phyloP scores from a whole-genome alignment of 441 rosid species.

The Gossypium aridum region DNA sequence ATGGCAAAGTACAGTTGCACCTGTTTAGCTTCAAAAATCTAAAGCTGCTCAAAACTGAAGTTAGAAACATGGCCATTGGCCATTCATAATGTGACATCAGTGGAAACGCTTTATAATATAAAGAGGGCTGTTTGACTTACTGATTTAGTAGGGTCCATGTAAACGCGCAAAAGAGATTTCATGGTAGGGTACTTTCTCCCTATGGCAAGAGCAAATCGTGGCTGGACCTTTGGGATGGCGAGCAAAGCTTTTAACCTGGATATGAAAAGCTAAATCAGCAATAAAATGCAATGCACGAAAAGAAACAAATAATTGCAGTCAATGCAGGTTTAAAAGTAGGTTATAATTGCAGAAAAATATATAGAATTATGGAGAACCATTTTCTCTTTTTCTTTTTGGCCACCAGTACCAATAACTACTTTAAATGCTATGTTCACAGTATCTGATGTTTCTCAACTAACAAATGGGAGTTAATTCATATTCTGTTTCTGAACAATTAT shows the following conservation, averaged over 20 bases:
- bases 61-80: not conserved
- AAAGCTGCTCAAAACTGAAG: not conserved
- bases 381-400: not conserved
- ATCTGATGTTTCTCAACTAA: not conserved
- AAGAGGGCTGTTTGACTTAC: constrained; percentile 35
- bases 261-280: constrained; percentile 7
- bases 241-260: constrained; percentile 88
- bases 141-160: constrained; percentile 77
- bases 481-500: not conserved
- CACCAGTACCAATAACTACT: not conserved
- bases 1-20: not conserved
- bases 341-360: not conserved
- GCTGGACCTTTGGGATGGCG: constrained; percentile 94
- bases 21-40: not conserved
- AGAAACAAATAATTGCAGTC: not conserved
- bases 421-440: not conserved
- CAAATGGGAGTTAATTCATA: not conserved
- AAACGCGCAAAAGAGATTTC: constrained; percentile 82
- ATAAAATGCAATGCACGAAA: not conserved
- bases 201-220: constrained; percentile 79
- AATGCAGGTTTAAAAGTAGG: not conserved
- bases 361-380: not conserved
- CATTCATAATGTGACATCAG: not conserved
- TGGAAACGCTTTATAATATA: not conserved
- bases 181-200: constrained; percentile 89